Evolutionary conservation across 352 stramenopile genomes (phyloP), one percentile per base, ranked within the genome.

Genomic region (Phytopythium montanum): DNA sequence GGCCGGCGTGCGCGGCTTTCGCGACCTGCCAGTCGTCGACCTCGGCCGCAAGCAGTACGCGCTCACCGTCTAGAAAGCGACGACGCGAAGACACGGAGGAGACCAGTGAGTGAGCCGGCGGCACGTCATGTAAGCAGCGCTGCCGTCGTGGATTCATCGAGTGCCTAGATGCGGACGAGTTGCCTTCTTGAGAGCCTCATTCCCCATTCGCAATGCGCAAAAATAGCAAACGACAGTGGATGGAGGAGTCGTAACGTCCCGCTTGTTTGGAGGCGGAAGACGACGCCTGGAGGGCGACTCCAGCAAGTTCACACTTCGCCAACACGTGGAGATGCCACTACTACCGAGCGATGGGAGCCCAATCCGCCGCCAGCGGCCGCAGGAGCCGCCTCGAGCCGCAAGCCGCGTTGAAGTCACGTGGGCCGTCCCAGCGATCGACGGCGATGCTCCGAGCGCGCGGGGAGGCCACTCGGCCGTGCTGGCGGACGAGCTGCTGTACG

Each of bases 1-100:
- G 56, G 83, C 72, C 48, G 85, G 85, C 62, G 81, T 94, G 50
- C 83, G 76, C 21, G 85, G 85, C 51, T 94, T 94, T 88, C 75
- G 69, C n/a, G 70, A 79, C 63, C 66, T 88, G 44, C 80, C 88
- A 33, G 60, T 94, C 60, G 42, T 94, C 56, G 65, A 81, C 44
- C 42, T 94, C 50, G 53, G 60, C 49, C 62, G 44, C 49, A 71
- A 79, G 54, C 73, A 79, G 61, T 67, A 77, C 66, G 75, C 79
- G 55, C 79, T 91, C 69, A 87, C 79, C 46, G 69, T 75, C 61
- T 91, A 88, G 54, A 49, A 75, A 81, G 71, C 72, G 64, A 16
- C 26, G 19, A 7, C 41, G 29, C 26, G 28, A 45, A n/a, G 29
- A 54, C 21, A 36, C 38, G 25, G 46, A 53, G 14, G 46, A 36